Percentiles rank a stretch among this genome's conserved stretches.
Evolutionary conservation across 2,329 filamentous ascomycete genomes (phyloP).

Genomic region (Didymella exigua): DNA sequence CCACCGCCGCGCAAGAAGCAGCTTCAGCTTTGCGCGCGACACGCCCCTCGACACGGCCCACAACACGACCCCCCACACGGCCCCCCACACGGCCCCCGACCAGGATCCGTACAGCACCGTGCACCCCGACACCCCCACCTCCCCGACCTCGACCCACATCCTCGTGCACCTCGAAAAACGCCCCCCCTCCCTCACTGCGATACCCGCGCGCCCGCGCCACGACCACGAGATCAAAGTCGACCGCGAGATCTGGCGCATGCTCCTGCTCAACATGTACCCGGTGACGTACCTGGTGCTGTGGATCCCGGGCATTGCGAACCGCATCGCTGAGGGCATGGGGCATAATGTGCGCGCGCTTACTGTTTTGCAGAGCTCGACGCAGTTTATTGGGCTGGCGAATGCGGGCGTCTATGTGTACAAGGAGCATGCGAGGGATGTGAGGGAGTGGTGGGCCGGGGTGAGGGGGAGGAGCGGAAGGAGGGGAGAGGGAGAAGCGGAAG

Average conservation of each 20-base stretch:
- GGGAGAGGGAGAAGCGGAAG: too few species aligned
- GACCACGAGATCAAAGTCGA: conserved; percentile 11
- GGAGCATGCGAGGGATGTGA: conserved; percentile 19
- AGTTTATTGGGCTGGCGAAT: conserved; percentile 31
- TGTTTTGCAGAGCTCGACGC: conserved; percentile 26
- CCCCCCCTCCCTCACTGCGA: background rate
- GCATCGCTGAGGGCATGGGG: conserved; percentile 26
- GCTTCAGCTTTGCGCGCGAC: conserved; percentile 9
- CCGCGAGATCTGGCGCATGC: conserved; percentile 34
- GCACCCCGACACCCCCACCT: background rate
- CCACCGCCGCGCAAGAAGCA: conserved; percentile 6
- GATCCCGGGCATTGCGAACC: conserved; percentile 40
- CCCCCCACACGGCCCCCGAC: too few species aligned
- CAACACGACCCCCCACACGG: too few species aligned
- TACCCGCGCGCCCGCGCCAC: background rate
- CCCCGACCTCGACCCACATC: background rate
- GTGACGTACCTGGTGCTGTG: conserved; percentile 43
- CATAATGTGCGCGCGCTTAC: conserved; percentile 7
- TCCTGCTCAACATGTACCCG: conserved; percentile 44
- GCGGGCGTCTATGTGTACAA: conserved; percentile 28
- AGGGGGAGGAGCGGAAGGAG: too few species aligned
- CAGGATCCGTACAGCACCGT: too few species aligned
- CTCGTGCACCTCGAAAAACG: conserved; percentile 8
- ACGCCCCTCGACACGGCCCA: background rate
- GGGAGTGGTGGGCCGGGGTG: conserved; percentile 6